Percentiles rank a stretch among this genome's conserved stretches.
phyloP scores from a whole-genome alignment of 495 filamentous ascomycete species.

The Penicillium bovifimosum region DNA sequence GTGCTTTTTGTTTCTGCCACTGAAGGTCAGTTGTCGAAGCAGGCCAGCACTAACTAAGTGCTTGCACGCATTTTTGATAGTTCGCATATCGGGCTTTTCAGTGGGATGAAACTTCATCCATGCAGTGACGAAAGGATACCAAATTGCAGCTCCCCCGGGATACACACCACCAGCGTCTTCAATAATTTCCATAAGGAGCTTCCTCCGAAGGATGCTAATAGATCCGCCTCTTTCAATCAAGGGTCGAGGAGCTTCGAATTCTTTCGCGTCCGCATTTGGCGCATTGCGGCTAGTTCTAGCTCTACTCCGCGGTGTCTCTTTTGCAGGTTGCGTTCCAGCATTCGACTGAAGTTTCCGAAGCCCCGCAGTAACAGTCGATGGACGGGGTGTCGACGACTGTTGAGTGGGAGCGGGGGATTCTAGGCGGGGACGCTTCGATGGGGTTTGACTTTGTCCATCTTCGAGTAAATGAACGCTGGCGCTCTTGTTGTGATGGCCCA shows the following conservation, averaged over 20 bases:
- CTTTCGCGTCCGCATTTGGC: neutral
- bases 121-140: constrained; percentile 57
- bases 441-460: neutral
- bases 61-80: constrained; percentile 52
- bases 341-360: neutral
- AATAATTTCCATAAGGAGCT: constrained; percentile 65
- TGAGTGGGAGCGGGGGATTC: neutral
- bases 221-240: constrained; percentile 37
- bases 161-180: constrained; percentile 66
- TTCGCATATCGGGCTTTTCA: constrained; percentile 47
- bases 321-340: neutral
- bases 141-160: constrained; percentile 66
- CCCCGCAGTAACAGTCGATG: neutral
- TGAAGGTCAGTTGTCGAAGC: constrained; percentile 57
- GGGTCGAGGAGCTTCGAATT: neutral
- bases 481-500: neutral
- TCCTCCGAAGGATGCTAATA: constrained; percentile 44
- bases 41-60: constrained; percentile 53
- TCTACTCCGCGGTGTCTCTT: neutral
- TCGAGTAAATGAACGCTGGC: neutral
- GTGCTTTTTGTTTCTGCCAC: constrained; percentile 50
- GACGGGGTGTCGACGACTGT: neutral
- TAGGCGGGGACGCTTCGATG: constrained; percentile 6
- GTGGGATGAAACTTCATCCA: constrained; percentile 51
- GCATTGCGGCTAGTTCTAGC: neutral